Evolutionary conservation across 108 stramenopile species (phyloP).

Genomic region (Aurantiochytrium sp.): DNA sequence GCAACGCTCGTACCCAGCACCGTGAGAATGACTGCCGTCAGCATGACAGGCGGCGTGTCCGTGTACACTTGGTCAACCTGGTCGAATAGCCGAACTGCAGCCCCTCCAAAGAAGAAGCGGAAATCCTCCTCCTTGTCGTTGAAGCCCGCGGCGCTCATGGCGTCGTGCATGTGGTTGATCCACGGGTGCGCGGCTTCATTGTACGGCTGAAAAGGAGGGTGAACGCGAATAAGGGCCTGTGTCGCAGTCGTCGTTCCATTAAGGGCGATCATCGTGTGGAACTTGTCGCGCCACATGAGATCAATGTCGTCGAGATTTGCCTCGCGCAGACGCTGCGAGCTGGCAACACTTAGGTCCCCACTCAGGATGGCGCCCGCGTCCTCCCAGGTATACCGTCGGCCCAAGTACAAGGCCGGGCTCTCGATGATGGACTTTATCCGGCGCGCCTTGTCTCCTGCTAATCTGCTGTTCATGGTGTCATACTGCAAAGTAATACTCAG

Average conservation of each 20-base stretch:
- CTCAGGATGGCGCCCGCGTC: not conserved
- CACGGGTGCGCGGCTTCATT: not conserved
- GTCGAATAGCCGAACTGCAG: not conserved
- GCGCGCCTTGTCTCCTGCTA: not conserved
- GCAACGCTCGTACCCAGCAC: not conserved
- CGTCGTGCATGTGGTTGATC: not conserved
- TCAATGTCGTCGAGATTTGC: not conserved
- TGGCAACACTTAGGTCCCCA: too few relatives aligned
- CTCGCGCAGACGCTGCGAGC: not conserved
- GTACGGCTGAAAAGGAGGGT: not conserved
- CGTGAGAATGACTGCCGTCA: conserved; percentile 11
- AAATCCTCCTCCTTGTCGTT: not conserved
- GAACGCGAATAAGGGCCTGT: not conserved
- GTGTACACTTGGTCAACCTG: conserved; percentile 1
- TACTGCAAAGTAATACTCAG: not conserved
- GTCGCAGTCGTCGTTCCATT: not conserved
- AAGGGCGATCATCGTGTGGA: not conserved
- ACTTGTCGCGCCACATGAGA: not conserved
- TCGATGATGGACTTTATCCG: not conserved
- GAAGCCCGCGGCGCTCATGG: not conserved
- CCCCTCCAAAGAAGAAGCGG: not conserved
- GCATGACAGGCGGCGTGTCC: not conserved
- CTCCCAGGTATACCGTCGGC: not conserved
- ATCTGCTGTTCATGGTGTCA: not conserved
- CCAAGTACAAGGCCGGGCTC: not conserved